phyloP scores from a whole-genome alignment of 345 rosid genomes.

The Anastatica hierochuntica region DNA sequence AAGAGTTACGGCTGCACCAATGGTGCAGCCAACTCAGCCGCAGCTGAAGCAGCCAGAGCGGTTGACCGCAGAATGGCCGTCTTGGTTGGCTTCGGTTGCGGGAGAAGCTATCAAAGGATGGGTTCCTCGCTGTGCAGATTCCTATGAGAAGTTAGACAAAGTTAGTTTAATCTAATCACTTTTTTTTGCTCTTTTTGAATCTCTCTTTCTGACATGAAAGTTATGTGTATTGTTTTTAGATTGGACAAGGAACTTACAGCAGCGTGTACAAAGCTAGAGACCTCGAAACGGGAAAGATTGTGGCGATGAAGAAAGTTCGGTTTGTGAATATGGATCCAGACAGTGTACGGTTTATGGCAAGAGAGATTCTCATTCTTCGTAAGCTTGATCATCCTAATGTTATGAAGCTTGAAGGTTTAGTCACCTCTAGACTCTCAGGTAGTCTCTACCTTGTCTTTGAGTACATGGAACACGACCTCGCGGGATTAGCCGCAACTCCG shows the following conservation, averaged over 20 bases:
- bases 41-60: not conserved
- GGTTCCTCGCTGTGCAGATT: not conserved
- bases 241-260: slow-evolving; percentile 29
- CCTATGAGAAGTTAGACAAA: not conserved
- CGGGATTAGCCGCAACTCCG: slow-evolving; percentile 53
- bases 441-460: slow-evolving; percentile 55
- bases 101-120: not conserved
- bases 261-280: slow-evolving; percentile 21
- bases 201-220: not conserved
- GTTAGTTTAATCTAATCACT: not conserved
- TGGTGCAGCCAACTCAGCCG: too few relatives aligned
- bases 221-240: slow-evolving; percentile 22
- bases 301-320: slow-evolving; percentile 82
- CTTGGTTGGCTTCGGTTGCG: not conserved
- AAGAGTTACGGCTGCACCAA: too few relatives aligned
- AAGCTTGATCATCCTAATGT: slow-evolving; percentile 73
- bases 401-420: slow-evolving; percentile 75
- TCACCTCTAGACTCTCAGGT: slow-evolving; percentile 85
- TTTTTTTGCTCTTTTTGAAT: too few relatives aligned
- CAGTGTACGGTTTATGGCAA: slow-evolving; percentile 88
- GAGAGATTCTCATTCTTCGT: slow-evolving; percentile 67
- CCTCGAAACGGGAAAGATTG: slow-evolving; percentile 54
- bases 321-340: slow-evolving; percentile 78
- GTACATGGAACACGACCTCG: slow-evolving; percentile 36
- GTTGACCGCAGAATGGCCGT: not conserved